Percentiles rank a stretch among this genome's conserved stretches.
These are phyloP conservation scores for Colletotrichum sp. DNA, from an alignment of 2,329 filamentous ascomycete species.

Conservation along the genomic window DNA sequence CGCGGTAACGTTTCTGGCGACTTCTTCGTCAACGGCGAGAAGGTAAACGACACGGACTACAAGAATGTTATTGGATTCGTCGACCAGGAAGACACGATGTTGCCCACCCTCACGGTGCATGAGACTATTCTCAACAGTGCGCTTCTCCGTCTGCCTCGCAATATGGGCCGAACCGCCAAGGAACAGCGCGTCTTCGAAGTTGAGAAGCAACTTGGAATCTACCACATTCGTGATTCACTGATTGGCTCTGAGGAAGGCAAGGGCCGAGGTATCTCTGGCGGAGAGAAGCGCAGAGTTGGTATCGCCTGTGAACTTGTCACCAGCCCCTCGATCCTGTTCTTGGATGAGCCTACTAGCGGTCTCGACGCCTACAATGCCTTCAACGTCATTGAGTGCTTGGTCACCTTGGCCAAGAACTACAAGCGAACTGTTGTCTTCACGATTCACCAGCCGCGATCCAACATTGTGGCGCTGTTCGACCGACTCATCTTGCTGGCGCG, in stretches of 20 bases:
- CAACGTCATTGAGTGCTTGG: constrained; percentile 95
- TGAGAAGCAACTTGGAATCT: constrained; percentile 93
- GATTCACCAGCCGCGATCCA: constrained; percentile 96
- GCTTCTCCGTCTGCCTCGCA: constrained; percentile 84
- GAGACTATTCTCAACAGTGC: constrained; percentile 97
- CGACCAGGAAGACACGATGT: constrained; percentile 97
- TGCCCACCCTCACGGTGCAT: constrained; percentile 94
- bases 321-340: constrained; percentile 93
- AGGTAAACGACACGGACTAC: constrained; percentile 83
- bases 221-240: constrained; percentile 90
- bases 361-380: constrained; percentile 97
- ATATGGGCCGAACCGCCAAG: constrained; percentile 89
- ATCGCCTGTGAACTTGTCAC: constrained; percentile 98
- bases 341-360: constrained; percentile 96
- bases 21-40: constrained; percentile 94
- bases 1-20: constrained; percentile 78
- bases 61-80: constrained; percentile 95
- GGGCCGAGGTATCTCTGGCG: constrained; percentile 93
- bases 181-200: constrained; percentile 91
- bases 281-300: constrained; percentile 93
- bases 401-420: constrained; percentile 93
- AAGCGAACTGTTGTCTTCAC: constrained; percentile 98
- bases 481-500: constrained; percentile 89
- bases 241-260: constrained; percentile 96
- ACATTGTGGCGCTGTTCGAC: constrained; percentile 97